phyloP scores from a whole-genome alignment of 2,329 filamentous ascomycete genomes.

The Arthrinium phaeospermum region DNA sequence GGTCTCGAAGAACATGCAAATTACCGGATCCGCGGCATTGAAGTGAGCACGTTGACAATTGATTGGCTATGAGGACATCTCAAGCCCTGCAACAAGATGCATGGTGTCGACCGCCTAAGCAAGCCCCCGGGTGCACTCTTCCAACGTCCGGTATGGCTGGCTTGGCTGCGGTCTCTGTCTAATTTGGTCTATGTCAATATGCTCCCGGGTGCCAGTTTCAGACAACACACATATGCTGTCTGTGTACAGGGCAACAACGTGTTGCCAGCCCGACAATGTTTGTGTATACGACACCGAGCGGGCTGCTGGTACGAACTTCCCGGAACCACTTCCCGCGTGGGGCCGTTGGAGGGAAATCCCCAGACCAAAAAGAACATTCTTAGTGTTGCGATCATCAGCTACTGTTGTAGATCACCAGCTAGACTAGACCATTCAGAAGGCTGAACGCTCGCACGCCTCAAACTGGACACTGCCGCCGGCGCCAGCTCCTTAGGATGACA shows the following conservation, averaged over 20 bases:
- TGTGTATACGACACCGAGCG: background rate
- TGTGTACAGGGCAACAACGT: background rate
- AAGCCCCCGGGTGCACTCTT: background rate
- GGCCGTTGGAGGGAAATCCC: background rate
- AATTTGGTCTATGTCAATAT: background rate
- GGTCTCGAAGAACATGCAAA: background rate
- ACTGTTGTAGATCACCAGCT: slow-evolving; percentile 13
- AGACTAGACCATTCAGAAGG: slow-evolving; percentile 14
- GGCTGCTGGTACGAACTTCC: background rate
- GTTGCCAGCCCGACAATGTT: background rate
- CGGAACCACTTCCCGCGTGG: slow-evolving; percentile 4
- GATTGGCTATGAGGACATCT: slow-evolving; percentile 17
- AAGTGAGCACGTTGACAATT: slow-evolving; percentile 5
- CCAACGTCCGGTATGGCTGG: background rate
- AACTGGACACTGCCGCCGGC: background rate
- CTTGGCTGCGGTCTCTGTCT: background rate
- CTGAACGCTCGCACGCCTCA: background rate
- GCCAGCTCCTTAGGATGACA: background rate
- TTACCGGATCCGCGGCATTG: background rate
- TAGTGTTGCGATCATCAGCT: slow-evolving; percentile 1
- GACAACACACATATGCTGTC: background rate
- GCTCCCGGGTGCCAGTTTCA: background rate
- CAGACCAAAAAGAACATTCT: background rate
- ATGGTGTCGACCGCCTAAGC: background rate
- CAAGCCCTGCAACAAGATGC: slow-evolving; percentile 4